Percentiles rank a stretch among this genome's conserved stretches.
phyloP scores from a whole-genome alignment of 306 rosid genomes.

The Betula pendula region DNA sequence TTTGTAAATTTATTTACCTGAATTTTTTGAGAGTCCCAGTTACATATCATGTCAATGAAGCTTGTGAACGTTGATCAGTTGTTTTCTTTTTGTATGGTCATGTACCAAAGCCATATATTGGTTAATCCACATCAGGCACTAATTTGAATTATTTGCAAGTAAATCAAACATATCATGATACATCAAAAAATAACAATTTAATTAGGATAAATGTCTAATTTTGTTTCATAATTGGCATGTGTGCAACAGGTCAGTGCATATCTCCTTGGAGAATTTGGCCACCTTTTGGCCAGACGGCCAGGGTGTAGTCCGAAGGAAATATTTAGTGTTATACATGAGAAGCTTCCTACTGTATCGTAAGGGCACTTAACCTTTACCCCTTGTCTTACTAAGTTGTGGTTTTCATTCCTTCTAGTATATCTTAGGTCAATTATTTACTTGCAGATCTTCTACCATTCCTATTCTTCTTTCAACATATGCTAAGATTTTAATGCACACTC shows the following conservation, averaged over 20 bases:
- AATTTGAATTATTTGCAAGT: constrained; percentile 5
- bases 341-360: constrained; percentile 97
- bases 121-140: constrained; percentile 17
- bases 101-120: not conserved
- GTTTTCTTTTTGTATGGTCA: not conserved
- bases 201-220: not conserved
- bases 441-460: constrained; percentile 82
- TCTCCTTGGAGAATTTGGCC: constrained; percentile 98
- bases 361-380: constrained; percentile 34
- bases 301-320: constrained; percentile 88
- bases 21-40: not conserved
- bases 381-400: not conserved
- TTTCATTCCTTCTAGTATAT: constrained; percentile 19
- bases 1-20: not conserved
- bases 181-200: constrained; percentile 12
- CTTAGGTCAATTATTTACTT: constrained; percentile 39
- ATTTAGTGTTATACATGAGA: constrained; percentile 85
- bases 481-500: constrained; percentile 94
- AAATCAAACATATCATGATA: constrained; percentile 24
- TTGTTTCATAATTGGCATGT: constrained; percentile 23
- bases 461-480: constrained; percentile 98
- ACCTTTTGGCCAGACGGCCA: constrained; percentile 90
- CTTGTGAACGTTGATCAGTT: not conserved
- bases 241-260: constrained; percentile 93
- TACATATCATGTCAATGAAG: not conserved